Base-by-base conservation (phyloP, 1,284 basidiomycete species). In the Cryptococcus sp. region DNA sequence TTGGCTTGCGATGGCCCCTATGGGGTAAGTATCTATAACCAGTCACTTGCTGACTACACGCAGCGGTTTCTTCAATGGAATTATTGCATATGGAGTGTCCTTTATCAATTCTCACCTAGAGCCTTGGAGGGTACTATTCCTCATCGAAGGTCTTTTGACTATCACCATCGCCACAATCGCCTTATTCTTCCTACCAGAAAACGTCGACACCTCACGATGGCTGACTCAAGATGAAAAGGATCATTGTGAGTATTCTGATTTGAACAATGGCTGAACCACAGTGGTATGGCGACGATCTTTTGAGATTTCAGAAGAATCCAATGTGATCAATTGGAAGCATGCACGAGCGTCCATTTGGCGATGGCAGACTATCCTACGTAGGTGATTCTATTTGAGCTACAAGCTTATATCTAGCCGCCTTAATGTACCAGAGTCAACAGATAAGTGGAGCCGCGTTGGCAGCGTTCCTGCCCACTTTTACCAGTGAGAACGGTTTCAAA, bases 151-250 rank as follows among this genome's bases (percentile, higher is more conserved):
- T 11, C 41, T 52, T 7, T 58, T 52, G 8, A 1, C 81, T 82
- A 65, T 91, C 6, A 23, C 87, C 1, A 77, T 90, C 15, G 89
- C 86, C 1, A 33, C 87, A 7, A 32, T 84, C 23, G 82, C 86
- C 3, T 72, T 86, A 56, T 78, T 83, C 56, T 74, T 85, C 54
- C 78, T 92, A 0, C 89, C 90, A 0, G 81, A 52, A 34, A 32
- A 52, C 41, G 46, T 57, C 37, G 42, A 46, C 11, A n/a, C 23
- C 15, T 14, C 37, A 14, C 33, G 50, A 32, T 51, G 49, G 44
- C 46, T 57, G 5, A 44, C 34, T n/a, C 45, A 49, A 7, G 50
- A 52, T 7, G 56, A 57, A 38, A 52, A 52, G 46, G 56, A 57
- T 15, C 48, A 49, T 35, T 23, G 56, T 57, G 41, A 57, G 56